A percentile compares a stretch with the other conserved stretches of the same genome.
phyloP scores from a whole-genome alignment of 2,329 filamentous ascomycete genomes.

The Mollisia scopiformis region DNA sequence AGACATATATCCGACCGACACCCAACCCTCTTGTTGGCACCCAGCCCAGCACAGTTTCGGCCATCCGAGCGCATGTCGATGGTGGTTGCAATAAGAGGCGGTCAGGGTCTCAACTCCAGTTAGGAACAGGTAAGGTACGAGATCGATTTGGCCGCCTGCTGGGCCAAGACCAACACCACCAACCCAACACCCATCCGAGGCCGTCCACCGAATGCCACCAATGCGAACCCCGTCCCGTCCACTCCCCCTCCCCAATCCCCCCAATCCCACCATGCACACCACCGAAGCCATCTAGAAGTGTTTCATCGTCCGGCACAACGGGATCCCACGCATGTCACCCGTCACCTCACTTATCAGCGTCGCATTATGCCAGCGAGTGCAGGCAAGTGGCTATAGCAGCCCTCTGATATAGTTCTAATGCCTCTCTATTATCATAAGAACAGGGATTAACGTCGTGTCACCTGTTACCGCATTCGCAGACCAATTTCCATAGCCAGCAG shows the following conservation, averaged over 20 bases:
- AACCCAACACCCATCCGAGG: background rate
- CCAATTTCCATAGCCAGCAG: conserved; percentile 4
- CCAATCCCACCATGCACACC: background rate
- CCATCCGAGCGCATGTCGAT: background rate
- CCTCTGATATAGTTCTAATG: conserved; percentile 1
- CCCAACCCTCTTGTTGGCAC: no score
- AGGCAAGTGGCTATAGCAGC: background rate
- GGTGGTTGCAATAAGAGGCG: no score
- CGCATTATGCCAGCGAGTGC: background rate
- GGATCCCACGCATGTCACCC: background rate
- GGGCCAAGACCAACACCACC: background rate
- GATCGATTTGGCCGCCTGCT: background rate
- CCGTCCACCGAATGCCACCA: background rate
- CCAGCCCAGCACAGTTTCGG: background rate
- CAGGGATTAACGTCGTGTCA: conserved; percentile 7
- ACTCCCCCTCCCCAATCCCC: no score
- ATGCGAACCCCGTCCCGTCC: no score
- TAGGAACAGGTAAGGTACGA: conserved; percentile 1
- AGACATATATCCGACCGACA: no score
- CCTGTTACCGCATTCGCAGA: conserved; percentile 7
- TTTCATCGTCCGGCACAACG: conserved; percentile 1
- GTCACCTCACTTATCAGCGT: background rate
- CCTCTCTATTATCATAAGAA: background rate
- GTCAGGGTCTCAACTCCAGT: background rate
- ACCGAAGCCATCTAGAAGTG: background rate